Evolutionary conservation across 2,329 filamentous ascomycete genomes (phyloP), one percentile per base, ranked within the genome.

Genomic region (Blastomyces percursus): DNA sequence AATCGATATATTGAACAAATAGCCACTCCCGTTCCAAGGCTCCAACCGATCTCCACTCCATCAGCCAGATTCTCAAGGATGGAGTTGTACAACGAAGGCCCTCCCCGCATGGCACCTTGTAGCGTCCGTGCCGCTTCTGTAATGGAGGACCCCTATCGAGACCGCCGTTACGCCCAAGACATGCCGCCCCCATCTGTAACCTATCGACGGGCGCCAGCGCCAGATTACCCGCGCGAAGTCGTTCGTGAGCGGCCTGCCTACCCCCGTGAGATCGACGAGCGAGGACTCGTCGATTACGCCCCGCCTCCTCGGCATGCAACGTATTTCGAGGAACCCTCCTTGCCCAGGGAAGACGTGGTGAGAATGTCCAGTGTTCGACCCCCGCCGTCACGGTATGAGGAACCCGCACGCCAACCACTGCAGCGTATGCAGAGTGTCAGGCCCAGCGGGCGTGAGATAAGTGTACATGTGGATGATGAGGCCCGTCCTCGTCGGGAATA

Each of bases 1-100:
- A 89, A 90, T 72, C 86, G 90, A 71, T 96, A 92, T 76, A 84
- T 84, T 64, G 83, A 85, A 66, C 79, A 80, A 51, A 74, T 82
- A 6, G 72, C 78, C 46, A 70, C 73, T 14, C 73, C 76, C 19
- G 74, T 68, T 21, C 73, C 68, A n/a, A 67, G 67, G n/a, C 40
- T 40, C 66, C 61, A 62, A 65, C 73, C 61, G 73, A 68, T 44
- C 2, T 21, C 57, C n/a, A 32, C 57, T n/a, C 57, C 57, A 21
- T 48, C 54, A 1, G 54, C 16, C 12, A 71, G 73, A 55, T 65
- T 73, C 38, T 65, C 72, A 3, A 71, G 69, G 59, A 63, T 63
- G 61, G 74, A 77, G 42, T 63, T 71, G 9, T 77, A 75, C 57
- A 70, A 74, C 19, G 57, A 59, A 32, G 75, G 75, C 46, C 69